Base-by-base conservation (phyloP, 768 basidiomycete genomes). In the Brasilioporus rufonigricans region DNA sequence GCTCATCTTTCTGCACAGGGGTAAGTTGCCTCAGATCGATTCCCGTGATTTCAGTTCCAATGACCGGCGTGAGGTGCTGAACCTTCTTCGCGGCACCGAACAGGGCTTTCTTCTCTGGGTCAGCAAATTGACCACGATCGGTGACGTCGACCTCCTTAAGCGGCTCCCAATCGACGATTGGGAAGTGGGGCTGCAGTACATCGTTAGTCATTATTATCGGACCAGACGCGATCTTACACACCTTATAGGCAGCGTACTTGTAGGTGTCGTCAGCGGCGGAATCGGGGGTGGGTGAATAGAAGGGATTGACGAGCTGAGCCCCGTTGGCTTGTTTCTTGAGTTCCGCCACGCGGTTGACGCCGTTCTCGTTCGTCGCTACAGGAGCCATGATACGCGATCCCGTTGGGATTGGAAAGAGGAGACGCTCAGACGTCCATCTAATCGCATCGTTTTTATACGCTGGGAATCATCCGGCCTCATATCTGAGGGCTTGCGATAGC, bases 1-100 rank as follows among this genome's bases (percentile, higher is more conserved):
- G 76, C 63, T 92, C 90, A 63, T 92, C 87, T 71, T 89, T 91
- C 69, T 92, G 89, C 27, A 72, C 55, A 53, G 79, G 74, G 3
- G 84, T 77, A 10, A 91, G 74, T 62, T 87, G 83, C 53, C 84
- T 76, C 24, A 93, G 76, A 70, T 93, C 89, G 57, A 92, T 73
- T 8, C 89, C 90, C 5, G 72, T 65, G 44, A 92, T 73, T 66
- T 92, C 90, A 27, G 87, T 89, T 18, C 89, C 91, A 60, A 92
- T 86, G 35, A 78, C 74, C 2, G 86, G 87, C 0, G 87, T 87
- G 44, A 91, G 71, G 61, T 89, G 77, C 56, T 76, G 80, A 48
- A 91, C 81, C 65, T 85, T 88, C 52, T 75, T 75, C 12, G 85
- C 89, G 19, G 84, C 87, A 48, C 75, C 65, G 38, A 91, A 72